Conservation (phyloP, 257 asterid species). For the Penstemon newberryi region DNA sequence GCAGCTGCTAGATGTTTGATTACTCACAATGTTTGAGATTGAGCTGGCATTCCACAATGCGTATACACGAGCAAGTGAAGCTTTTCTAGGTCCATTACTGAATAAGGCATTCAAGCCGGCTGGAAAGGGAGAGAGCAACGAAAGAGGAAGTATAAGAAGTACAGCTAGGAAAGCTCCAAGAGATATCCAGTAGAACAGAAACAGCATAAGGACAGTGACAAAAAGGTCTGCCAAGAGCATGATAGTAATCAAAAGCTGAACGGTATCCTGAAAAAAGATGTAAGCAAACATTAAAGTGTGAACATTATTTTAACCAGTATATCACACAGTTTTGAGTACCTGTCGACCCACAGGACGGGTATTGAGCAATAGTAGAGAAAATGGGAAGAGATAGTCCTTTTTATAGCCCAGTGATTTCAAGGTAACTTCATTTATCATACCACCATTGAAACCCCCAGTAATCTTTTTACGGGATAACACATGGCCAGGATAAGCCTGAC, state of each 20-base stretch:
- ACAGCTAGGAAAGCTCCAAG: constrained; percentile 89
- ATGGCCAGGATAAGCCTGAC: constrained; percentile 47
- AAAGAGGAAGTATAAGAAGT: constrained; percentile 88
- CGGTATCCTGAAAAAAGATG: constrained; percentile 75
- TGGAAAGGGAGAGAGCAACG: constrained; percentile 90
- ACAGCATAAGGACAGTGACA: constrained; percentile 77
- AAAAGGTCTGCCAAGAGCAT: constrained; percentile 87
- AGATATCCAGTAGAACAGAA: constrained; percentile 86
- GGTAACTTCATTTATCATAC: constrained; percentile 70
- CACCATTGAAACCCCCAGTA: constrained; percentile 83
- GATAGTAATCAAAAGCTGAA: constrained; percentile 77
- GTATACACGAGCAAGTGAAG: constrained; percentile 86
- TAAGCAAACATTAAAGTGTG: constrained; percentile 33
- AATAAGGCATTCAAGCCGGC: constrained; percentile 95
- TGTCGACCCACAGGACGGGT: constrained; percentile 92
- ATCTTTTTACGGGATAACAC: constrained; percentile 69
- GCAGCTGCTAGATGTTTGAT: not conserved
- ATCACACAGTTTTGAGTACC: constrained; percentile 47
- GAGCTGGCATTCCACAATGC: constrained; percentile 94
- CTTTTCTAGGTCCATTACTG: constrained; percentile 85
- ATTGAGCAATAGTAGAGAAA: constrained; percentile 77
- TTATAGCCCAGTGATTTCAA: constrained; percentile 64
- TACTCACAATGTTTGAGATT: constrained; percentile 75
- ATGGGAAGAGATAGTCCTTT: constrained; percentile 72
- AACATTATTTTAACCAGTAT: constrained; percentile 26